These are phyloP conservation scores for Diospyros lotus DNA, from an alignment of 148 eudicot species.

Conservation along the genomic window DNA sequence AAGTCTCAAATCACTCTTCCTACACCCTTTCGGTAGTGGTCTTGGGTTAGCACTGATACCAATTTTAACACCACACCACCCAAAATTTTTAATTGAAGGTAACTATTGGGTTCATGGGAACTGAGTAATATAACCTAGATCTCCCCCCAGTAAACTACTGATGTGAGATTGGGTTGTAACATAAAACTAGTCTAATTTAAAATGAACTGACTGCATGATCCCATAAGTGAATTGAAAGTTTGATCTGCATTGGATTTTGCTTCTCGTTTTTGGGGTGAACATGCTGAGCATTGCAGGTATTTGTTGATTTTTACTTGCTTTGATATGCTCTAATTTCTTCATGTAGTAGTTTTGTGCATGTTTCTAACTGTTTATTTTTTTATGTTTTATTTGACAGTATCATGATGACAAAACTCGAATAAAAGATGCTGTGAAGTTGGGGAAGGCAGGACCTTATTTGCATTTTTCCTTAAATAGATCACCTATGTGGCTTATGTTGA, in stretches of 20 bases:
- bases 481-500: background rate
- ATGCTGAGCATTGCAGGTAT: background rate
- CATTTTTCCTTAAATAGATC: background rate
- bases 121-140: too few relatives aligned
- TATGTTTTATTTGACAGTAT: constrained; percentile 47
- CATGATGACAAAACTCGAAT: constrained; percentile 76
- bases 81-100: too few relatives aligned
- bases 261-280: background rate
- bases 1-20: too few relatives aligned
- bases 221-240: too few relatives aligned
- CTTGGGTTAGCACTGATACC: too few relatives aligned
- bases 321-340: background rate
- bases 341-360: background rate
- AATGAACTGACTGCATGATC: too few relatives aligned
- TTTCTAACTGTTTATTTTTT: background rate
- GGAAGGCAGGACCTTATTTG: constrained; percentile 48
- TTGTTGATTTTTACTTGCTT: background rate
- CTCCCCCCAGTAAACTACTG: too few relatives aligned
- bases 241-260: background rate
- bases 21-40: too few relatives aligned
- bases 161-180: too few relatives aligned
- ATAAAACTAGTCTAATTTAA: too few relatives aligned
- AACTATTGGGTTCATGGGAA: too few relatives aligned
- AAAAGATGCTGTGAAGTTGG: constrained; percentile 67
- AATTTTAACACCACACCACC: too few relatives aligned